Evolutionary conservation across 2,329 filamentous ascomycete genomes (phyloP).

Genomic region (Fusarium sp.): DNA sequence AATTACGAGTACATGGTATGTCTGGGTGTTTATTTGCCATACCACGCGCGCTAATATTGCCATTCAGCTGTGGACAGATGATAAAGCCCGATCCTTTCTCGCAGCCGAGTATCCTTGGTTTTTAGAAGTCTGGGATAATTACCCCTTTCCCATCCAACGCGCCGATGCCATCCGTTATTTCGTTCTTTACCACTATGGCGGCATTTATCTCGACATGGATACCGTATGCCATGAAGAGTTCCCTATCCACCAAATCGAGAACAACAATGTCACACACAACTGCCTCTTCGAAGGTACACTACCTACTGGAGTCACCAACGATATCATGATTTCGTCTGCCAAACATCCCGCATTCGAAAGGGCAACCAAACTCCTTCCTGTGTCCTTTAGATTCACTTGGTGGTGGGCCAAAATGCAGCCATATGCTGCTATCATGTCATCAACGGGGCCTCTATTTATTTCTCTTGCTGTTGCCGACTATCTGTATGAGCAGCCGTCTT

Average conservation of each 20-base stretch:
- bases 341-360: not conserved
- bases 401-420: not conserved
- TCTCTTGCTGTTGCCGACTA: not conserved
- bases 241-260: not conserved
- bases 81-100: not conserved
- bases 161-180: not conserved
- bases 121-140: not conserved
- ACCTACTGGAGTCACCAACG: conserved; percentile 3
- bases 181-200: not conserved
- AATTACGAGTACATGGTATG: not conserved
- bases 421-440: conserved; percentile 2
- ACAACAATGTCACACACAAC: not conserved
- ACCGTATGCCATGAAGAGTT: not conserved
- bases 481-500: not conserved
- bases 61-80: conserved; percentile 1
- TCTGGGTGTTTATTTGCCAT: not conserved
- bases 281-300: not conserved
- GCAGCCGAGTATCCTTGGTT: not conserved
- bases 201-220: conserved; percentile 7
- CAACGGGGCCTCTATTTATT: not conserved
- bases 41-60: not conserved
- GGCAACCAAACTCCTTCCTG: not conserved
- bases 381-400: not conserved
- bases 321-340: conserved; percentile 5
- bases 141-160: not conserved